phyloP scores from a whole-genome alignment of 2,329 filamentous ascomycete genomes.

The Exophiala dermatitidis region DNA sequence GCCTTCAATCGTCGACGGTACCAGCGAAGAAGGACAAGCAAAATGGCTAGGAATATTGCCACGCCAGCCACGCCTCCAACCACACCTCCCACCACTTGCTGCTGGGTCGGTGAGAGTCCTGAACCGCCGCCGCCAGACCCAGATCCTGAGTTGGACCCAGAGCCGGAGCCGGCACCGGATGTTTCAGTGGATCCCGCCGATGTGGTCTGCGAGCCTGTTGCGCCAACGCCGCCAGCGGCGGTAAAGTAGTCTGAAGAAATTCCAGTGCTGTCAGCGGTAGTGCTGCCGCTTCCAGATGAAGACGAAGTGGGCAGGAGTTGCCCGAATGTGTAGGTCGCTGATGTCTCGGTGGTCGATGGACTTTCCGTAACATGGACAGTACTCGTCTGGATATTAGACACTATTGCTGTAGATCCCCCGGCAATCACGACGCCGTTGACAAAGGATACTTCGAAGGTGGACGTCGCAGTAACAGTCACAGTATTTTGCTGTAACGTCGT shows the following conservation, averaged over 20 bases:
- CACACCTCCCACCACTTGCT: conserved; percentile 55
- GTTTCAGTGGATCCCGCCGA: conserved; percentile 16
- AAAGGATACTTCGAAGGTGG: conserved; percentile 22
- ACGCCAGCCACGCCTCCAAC: conserved; percentile 55
- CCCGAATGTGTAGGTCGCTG: conserved; percentile 14
- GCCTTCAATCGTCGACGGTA: conserved; percentile 37
- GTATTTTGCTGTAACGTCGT: conserved; percentile 6
- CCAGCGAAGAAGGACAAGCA: conserved; percentile 48
- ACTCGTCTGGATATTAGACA: conserved; percentile 3
- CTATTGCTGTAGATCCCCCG: neutral
- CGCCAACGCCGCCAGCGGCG: conserved; percentile 1
- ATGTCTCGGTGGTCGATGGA: neutral
- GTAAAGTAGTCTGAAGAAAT: conserved; percentile 2
- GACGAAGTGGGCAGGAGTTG: conserved; percentile 10
- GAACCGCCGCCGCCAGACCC: conserved; percentile 14
- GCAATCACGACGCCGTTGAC: conserved; percentile 21
- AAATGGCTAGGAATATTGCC: conserved; percentile 44
- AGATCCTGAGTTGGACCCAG: conserved; percentile 12
- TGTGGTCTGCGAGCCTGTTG: conserved; percentile 9
- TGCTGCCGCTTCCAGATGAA: neutral
- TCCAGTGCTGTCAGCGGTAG: neutral
- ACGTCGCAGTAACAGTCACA: conserved; percentile 23
- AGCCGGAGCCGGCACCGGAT: conserved; percentile 17
- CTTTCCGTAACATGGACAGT: neutral
- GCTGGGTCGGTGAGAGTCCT: conserved; percentile 33